Evolutionary conservation across 2,329 filamentous ascomycete species (phyloP).

Genomic region (Aspergillus hiratsukae): DNA sequence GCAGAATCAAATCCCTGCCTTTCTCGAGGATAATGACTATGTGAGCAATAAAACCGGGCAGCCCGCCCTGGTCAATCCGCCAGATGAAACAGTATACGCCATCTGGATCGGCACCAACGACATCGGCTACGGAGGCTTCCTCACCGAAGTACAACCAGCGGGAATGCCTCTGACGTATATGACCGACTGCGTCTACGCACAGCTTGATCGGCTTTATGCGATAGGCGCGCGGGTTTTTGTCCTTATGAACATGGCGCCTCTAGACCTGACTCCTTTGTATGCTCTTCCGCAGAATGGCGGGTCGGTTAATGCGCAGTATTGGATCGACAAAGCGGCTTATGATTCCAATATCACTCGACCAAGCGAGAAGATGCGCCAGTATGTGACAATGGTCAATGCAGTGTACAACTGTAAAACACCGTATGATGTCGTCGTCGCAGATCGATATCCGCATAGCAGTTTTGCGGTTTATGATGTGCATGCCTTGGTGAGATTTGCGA

Average conservation of each 20-base stretch:
- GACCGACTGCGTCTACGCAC: constrained; percentile 62
- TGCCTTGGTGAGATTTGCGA: constrained; percentile 41
- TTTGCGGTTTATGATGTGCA: constrained; percentile 66
- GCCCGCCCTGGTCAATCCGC: constrained; percentile 36
- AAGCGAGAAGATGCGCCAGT: constrained; percentile 48
- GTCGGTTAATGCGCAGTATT: constrained; percentile 42
- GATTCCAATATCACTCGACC: constrained; percentile 45
- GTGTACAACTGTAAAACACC: constrained; percentile 50
- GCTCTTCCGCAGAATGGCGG: constrained; percentile 46
- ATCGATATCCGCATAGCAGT: constrained; percentile 49
- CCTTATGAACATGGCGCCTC: constrained; percentile 62
- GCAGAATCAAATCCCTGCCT: constrained; percentile 50
- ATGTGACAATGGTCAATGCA: constrained; percentile 47
- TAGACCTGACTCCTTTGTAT: constrained; percentile 64
- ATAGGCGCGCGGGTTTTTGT: constrained; percentile 66
- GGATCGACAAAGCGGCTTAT: constrained; percentile 38
- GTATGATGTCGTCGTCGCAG: constrained; percentile 38
- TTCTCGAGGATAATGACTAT: constrained; percentile 19
- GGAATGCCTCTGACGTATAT: constrained; percentile 62
- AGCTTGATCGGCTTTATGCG: constrained; percentile 59
- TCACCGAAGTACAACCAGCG: constrained; percentile 58
- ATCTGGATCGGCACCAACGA: constrained; percentile 82
- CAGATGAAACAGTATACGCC: constrained; percentile 63
- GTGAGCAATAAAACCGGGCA: constrained; percentile 4
- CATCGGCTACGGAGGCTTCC: constrained; percentile 60